These are phyloP conservation scores for Podospora fimiseda DNA, from an alignment of 495 filamentous ascomycete species.

Conservation along the genomic window DNA sequence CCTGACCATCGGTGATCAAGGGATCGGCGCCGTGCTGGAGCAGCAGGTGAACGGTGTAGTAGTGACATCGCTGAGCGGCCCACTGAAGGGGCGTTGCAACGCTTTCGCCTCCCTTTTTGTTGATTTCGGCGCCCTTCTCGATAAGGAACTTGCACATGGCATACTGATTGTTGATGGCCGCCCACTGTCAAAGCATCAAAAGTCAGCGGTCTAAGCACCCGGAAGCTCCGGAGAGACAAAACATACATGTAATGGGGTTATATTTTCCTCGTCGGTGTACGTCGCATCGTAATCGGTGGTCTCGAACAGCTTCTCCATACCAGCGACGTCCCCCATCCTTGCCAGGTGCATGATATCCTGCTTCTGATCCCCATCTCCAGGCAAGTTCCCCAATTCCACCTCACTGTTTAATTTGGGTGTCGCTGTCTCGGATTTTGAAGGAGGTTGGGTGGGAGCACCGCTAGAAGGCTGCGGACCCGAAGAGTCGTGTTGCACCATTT, in stretches of 20 bases:
- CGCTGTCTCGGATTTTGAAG: slow-evolving; percentile 51
- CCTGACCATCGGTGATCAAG: slow-evolving; percentile 80
- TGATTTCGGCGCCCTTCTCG: slow-evolving; percentile 82
- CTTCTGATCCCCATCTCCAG: slow-evolving; percentile 39
- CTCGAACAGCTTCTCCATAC: slow-evolving; percentile 84
- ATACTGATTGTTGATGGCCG: slow-evolving; percentile 98
- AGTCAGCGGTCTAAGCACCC: slow-evolving; percentile 18
- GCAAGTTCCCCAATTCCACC: slow-evolving; percentile 65
- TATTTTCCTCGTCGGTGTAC: slow-evolving; percentile 81
- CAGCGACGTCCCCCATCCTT: slow-evolving; percentile 74
- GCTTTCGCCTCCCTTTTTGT: slow-evolving; percentile 90
- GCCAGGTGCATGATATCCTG: slow-evolving; percentile 96
- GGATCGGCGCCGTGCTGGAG: slow-evolving; percentile 86
- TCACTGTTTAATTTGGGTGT: slow-evolving; percentile 58
- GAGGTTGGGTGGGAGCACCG: slow-evolving; percentile 39
- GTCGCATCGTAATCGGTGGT: slow-evolving; percentile 70
- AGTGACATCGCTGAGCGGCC: slow-evolving; percentile 91
- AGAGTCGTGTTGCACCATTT: slow-evolving; percentile 24
- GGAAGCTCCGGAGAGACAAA: neutral
- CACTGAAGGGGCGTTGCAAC: slow-evolving; percentile 90
- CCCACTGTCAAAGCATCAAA: slow-evolving; percentile 62
- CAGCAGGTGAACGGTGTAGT: slow-evolving; percentile 69
- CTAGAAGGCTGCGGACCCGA: slow-evolving; percentile 17
- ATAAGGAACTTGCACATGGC: slow-evolving; percentile 93
- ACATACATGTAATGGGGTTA: slow-evolving; percentile 90